These are phyloP conservation scores for Globisporangium sylvaticum DNA, from an alignment of 352 stramenopile genomes.

Conservation along the genomic window DNA sequence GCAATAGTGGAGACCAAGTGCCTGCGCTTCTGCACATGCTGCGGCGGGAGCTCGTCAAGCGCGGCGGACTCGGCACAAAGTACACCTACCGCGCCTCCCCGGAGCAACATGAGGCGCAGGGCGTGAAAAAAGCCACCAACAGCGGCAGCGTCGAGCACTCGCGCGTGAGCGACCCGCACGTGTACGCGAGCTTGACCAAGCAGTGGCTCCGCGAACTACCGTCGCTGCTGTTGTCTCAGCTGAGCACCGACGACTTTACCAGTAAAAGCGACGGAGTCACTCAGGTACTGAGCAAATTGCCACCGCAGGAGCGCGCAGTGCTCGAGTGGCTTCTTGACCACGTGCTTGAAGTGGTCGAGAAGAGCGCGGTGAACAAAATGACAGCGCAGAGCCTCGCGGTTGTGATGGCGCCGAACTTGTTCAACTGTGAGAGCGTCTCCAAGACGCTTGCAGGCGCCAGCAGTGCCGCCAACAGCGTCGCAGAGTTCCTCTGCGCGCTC, in stretches of 20 bases:
- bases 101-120: conserved; percentile 36
- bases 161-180: conserved; percentile 35
- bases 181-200: conserved; percentile 62
- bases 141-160: conserved; percentile 34
- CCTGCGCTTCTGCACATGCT: conserved; percentile 49
- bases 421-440: conserved; percentile 18
- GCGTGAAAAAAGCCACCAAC: conserved; percentile 44
- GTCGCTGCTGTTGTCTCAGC: conserved; percentile 25
- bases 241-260: conserved; percentile 15
- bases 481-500: conserved; percentile 37
- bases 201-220: conserved; percentile 62
- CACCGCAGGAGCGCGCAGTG: conserved; percentile 27
- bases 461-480: conserved; percentile 24
- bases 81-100: conserved; percentile 61
- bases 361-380: conserved; percentile 45
- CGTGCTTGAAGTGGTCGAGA: conserved; percentile 44
- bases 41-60: conserved; percentile 42
- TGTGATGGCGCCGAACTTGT: conserved; percentile 60
- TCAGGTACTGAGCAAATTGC: conserved; percentile 25
- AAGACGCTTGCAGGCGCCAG: conserved; percentile 20
- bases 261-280: conserved; percentile 14
- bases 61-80: conserved; percentile 37
- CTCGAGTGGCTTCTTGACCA: conserved; percentile 69
- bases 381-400: conserved; percentile 42
- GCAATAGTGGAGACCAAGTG: conserved; percentile 26